These are phyloP conservation scores for Verticillium klebahnii DNA, from an alignment of 2,329 filamentous ascomycete species.

Conservation along the genomic window DNA sequence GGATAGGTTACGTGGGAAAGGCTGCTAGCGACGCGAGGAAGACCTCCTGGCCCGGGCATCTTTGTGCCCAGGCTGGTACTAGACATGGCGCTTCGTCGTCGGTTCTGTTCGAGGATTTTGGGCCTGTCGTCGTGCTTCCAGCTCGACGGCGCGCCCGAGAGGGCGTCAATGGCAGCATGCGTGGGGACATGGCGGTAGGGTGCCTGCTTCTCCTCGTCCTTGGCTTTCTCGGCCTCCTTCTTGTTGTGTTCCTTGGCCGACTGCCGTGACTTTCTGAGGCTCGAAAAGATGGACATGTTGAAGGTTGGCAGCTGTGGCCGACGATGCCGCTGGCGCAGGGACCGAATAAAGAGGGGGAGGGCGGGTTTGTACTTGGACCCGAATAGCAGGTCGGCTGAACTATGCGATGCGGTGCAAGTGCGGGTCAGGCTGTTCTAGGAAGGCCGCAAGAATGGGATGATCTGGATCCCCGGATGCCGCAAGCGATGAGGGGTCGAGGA, in stretches of 20 bases:
- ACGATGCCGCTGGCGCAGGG: neutral
- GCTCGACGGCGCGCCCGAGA: constrained; percentile 47
- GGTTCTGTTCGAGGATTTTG: constrained; percentile 46
- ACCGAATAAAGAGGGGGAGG: neutral
- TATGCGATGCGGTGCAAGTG: neutral
- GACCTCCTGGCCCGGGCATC: constrained; percentile 22
- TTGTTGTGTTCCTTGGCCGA: constrained; percentile 51
- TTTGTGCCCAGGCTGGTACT: constrained; percentile 31
- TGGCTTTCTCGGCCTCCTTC: constrained; percentile 41
- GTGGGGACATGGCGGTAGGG: constrained; percentile 56
- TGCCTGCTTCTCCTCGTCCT: constrained; percentile 21
- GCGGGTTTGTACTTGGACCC: neutral
- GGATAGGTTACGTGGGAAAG: constrained; percentile 44
- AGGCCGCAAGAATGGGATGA: neutral
- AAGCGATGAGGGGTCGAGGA: neutral
- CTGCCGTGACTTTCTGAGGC: constrained; percentile 46
- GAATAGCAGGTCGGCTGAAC: neutral
- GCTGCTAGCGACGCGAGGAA: constrained; percentile 42
- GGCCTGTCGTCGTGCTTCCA: constrained; percentile 43
- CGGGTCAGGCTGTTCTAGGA: neutral
- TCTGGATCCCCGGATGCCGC: neutral
- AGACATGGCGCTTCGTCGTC: constrained; percentile 43
- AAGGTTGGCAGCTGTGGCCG: neutral
- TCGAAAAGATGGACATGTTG: constrained; percentile 53
- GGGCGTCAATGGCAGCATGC: constrained; percentile 55